Evolutionary conservation across 768 basidiomycete species (phyloP), one percentile per base, ranked within the genome.

Genomic region (Russula earlei): DNA sequence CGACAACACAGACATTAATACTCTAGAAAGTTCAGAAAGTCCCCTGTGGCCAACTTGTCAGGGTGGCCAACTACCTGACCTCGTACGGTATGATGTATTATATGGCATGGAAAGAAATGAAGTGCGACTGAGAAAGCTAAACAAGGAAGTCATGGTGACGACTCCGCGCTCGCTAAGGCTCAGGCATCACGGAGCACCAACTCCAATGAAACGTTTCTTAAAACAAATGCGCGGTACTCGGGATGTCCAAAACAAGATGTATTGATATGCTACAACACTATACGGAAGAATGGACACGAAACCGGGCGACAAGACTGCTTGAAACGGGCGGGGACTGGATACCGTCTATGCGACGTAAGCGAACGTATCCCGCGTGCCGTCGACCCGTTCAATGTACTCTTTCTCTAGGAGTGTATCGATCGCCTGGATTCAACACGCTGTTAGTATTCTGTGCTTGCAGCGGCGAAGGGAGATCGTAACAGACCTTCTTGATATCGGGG

Each of bases 381-480:
- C 91, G 14, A 91, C 86, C 29, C 95, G 85, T 67, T 98, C 94
- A 63, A 99, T 87, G 69, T 97, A 99, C 69, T 99, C 95, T 73
- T 95, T 95, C 74, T 97, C 95, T 46, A 97, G 75, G 19, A 98
- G 74, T 14, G 83, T 83, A 67, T 95, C 92, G 56, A 97, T 95
- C 3, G 91, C 89, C 87, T 89, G 56, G 12, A 12, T 17, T 17
- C n/a, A 36, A 60, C 6, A n/a, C 19, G 65, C 55, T 27, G 43
- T 60, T 19, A 58, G 48, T 11, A 2, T n/a, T 17, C 22, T 37
- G 40, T 5, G 5, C 37, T 31, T 17, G n/a, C 37, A 29, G 41
- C 20, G 56, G 55, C 15, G 6, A 33, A 41, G 36, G 11, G 2
- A 20, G 17, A 8, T 41, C 3, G 20, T n/a, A 40, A 36, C 44